Conservation (phyloP, 2,329 filamentous ascomycete species). For the Fusarium caatingaense region DNA sequence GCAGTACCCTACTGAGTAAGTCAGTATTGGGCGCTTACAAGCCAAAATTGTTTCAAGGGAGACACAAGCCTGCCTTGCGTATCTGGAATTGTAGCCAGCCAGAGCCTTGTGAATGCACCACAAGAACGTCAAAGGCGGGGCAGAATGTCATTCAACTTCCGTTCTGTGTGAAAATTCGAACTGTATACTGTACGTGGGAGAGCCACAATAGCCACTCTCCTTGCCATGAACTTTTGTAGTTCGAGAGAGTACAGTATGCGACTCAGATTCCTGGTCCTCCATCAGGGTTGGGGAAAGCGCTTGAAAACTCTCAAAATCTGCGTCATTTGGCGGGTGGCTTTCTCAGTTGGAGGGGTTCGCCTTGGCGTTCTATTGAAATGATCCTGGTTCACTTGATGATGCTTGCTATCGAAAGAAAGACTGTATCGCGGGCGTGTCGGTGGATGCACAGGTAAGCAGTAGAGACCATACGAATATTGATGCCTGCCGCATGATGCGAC, state of each 20-base stretch:
- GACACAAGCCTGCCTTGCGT: constrained; percentile 7
- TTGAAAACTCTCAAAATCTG: constrained; percentile 14
- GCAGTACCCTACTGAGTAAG: constrained; percentile 6
- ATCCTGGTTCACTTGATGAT: constrained; percentile 1
- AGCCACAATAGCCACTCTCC: not conserved
- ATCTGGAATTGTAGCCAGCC: constrained; percentile 38
- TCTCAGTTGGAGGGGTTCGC: not conserved
- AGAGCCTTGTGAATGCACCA: constrained; percentile 19
- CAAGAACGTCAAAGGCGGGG: constrained; percentile 26
- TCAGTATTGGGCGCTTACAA: constrained; percentile 4
- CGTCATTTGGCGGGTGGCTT: constrained; percentile 16
- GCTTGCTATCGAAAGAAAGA: not conserved
- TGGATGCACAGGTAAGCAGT: constrained; percentile 7
- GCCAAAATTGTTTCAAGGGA: not conserved
- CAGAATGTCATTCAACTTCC: constrained; percentile 10
- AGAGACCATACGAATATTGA: constrained; percentile 6
- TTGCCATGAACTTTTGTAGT: constrained; percentile 24
- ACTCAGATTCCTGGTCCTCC: constrained; percentile 3
- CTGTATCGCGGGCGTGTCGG: not conserved
- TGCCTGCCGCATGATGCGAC: constrained; percentile 6
- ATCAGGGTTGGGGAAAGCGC: not conserved
- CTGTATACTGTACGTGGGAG: constrained; percentile 2
- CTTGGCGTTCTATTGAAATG: not conserved
- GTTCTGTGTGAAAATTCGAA: constrained; percentile 5
- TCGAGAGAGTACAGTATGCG: constrained; percentile 12